Percentiles rank a stretch among this genome's conserved stretches.
Conservation (phyloP, 2,329 filamentous ascomycete species). For the Plenodomus tracheiphilus region DNA sequence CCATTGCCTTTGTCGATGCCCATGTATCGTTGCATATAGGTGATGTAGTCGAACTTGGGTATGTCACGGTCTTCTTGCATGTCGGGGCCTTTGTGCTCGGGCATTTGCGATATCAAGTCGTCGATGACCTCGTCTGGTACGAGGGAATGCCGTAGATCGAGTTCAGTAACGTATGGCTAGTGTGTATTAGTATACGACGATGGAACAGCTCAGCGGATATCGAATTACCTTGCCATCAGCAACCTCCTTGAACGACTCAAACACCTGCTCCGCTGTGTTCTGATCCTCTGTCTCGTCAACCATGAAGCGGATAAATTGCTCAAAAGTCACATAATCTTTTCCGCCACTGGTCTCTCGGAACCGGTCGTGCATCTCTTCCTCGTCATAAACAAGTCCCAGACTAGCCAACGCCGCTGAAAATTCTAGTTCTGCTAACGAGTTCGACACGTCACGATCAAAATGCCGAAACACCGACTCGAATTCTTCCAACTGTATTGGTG, state of each 20-base stretch:
- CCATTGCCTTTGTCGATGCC: constrained; percentile 29
- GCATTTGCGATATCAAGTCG: constrained; percentile 85
- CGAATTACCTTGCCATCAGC: constrained; percentile 83
- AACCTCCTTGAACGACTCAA: constrained; percentile 95
- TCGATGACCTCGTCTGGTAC: constrained; percentile 98
- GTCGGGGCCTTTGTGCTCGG: constrained; percentile 80
- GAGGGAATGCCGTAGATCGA: constrained; percentile 91
- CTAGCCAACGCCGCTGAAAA: constrained; percentile 96
- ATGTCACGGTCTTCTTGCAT: constrained; percentile 80
- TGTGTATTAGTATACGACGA: constrained; percentile 9
- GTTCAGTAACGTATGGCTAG: constrained; percentile 91
- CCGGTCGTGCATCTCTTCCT: constrained; percentile 96
- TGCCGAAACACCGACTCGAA: constrained; percentile 98
- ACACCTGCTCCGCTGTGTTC: constrained; percentile 97
- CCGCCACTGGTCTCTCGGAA: constrained; percentile 85
- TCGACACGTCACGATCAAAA: constrained; percentile 91
- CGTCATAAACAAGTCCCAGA: constrained; percentile 91
- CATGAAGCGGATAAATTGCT: constrained; percentile 99
- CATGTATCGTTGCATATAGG: constrained; percentile 83
- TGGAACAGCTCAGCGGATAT: no score
- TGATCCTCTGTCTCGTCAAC: constrained; percentile 98
- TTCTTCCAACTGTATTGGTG: constrained; percentile 96
- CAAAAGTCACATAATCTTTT: constrained; percentile 83
- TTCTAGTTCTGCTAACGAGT: constrained; percentile 88
- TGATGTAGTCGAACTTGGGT: constrained; percentile 93